phyloP scores from a whole-genome alignment of 139 green algal genomes.

The Zygnema cylindricum region DNA sequence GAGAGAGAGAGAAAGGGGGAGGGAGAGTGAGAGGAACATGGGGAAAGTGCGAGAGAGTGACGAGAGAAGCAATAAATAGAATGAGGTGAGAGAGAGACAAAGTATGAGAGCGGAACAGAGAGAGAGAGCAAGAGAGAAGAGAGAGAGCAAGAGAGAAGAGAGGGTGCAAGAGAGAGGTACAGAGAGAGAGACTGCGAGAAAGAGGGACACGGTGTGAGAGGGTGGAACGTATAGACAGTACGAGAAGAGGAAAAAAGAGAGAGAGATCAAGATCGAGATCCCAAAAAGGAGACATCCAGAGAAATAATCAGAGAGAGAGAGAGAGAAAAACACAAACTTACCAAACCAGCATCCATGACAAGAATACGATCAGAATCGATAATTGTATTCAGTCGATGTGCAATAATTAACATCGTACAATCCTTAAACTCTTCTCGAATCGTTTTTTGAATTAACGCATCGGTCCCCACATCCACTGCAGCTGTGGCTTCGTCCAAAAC shows the following conservation, averaged over 20 bases:
- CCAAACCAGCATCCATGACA: conserved; percentile 56
- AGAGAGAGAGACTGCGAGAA: not conserved
- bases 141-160: too few species aligned
- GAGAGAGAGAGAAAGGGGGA: too few species aligned
- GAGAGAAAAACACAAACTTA: conserved; percentile 17
- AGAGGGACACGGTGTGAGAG: not conserved
- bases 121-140: too few species aligned
- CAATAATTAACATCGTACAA: conserved; percentile 75
- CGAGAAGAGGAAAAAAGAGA: not conserved
- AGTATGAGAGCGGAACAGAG: too few species aligned
- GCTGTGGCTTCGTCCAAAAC: conserved; percentile 93
- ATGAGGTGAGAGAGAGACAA: too few species aligned
- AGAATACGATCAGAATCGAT: conserved; percentile 61
- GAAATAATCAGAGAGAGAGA: conserved; percentile 9
- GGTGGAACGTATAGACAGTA: too few species aligned
- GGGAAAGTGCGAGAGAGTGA: too few species aligned
- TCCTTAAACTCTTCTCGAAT: conserved; percentile 81
- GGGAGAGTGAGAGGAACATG: too few species aligned
- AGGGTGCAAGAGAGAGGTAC: not conserved
- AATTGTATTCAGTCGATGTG: conserved; percentile 61
- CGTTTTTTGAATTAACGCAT: conserved; percentile 77
- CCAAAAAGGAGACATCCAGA: not conserved
- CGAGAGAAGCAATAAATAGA: too few species aligned
- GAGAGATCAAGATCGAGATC: not conserved
- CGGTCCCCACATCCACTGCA: conserved; percentile 84